Base-by-base conservation (phyloP, 495 filamentous ascomycete species). In the Penicillium flavigenum region DNA sequence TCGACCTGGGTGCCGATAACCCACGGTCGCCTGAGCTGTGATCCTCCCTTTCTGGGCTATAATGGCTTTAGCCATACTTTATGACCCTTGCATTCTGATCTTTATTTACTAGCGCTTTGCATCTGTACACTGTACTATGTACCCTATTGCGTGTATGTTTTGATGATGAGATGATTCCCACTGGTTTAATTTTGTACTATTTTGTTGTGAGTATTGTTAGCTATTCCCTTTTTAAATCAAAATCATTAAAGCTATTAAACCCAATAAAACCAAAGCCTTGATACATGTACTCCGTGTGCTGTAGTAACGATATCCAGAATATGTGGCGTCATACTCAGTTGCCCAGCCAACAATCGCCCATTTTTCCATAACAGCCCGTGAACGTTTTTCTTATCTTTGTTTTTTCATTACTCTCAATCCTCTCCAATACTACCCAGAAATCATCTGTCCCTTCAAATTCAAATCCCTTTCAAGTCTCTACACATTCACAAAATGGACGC, bases 261-360 rank as follows among this genome's bases (percentile, higher is more conserved):
- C 24, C 24, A 26, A 5, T 26, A 5, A 26, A 6, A 5, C 24
- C 24, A 41, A 54, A 41, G n/a, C 14, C 27, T 48, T 32, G 26
- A 44, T 24, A 34, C 10, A 4, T 24, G 24, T 24, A 24, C 22
- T 20, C 20, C 20, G 22, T 22, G 22, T 24, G 24, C 24, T 5
- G 24, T 26, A 14, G 31, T 34, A 34, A 34, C 11, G 14, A 5
- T 34, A 0, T 34, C 31, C 31, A 12, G 26, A 54, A 27, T 43
- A 17, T 31, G 34, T 27, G 47, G 47, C 65, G 61, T 68, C 61
- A 58, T 60, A 20, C 19, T 7, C 11, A 19, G 75, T 77, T 77
- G 75, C 73, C 71, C 56, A 62, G 75, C 63, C 75, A 76, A 77
- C 75, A 77, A 77, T 77, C 75, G 20, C 49, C 59, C 60, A 63